These are phyloP conservation scores for Brassica juncea DNA, from an alignment of 345 rosid genomes.

Conservation along the genomic window DNA sequence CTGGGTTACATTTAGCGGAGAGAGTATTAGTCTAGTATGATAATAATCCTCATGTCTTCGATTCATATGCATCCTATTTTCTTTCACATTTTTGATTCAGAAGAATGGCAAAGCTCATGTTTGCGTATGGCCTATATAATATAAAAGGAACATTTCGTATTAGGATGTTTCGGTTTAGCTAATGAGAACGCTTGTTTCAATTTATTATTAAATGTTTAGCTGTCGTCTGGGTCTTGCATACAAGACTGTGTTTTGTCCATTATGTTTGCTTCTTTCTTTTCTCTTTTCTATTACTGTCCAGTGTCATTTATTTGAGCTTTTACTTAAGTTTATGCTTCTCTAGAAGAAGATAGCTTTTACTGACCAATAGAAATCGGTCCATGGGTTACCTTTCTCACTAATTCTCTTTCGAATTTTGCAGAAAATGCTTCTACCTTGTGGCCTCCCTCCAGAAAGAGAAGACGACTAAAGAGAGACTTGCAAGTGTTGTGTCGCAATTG, in stretches of 20 bases:
- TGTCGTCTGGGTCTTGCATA: conserved; percentile 1
- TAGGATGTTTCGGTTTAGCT: too few species aligned
- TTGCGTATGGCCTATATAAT: neutral
- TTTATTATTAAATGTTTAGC: neutral
- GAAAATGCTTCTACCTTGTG: conserved; percentile 99
- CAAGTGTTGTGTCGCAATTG: neutral
- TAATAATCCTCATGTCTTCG: neutral
- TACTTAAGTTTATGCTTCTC: neutral
- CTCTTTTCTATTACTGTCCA: neutral
- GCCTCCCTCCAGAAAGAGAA: conserved; percentile 94
- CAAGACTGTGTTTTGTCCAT: neutral
- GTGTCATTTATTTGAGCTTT: conserved; percentile 5
- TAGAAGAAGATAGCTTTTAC: neutral
- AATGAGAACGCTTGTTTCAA: neutral
- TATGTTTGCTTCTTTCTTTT: neutral
- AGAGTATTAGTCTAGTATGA: neutral
- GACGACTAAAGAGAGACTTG: conserved; percentile 55
- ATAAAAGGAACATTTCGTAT: too few species aligned
- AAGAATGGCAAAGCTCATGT: neutral
- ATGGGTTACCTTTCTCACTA: neutral
- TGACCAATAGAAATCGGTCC: neutral
- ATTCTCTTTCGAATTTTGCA: conserved; percentile 38
- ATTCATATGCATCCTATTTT: neutral
- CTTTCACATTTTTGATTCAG: neutral
- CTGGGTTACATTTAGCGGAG: neutral